Evolutionary conservation across 768 basidiomycete species (phyloP), one percentile per base, ranked within the genome.

Genomic region (Leucocoprinus birnbaumii): DNA sequence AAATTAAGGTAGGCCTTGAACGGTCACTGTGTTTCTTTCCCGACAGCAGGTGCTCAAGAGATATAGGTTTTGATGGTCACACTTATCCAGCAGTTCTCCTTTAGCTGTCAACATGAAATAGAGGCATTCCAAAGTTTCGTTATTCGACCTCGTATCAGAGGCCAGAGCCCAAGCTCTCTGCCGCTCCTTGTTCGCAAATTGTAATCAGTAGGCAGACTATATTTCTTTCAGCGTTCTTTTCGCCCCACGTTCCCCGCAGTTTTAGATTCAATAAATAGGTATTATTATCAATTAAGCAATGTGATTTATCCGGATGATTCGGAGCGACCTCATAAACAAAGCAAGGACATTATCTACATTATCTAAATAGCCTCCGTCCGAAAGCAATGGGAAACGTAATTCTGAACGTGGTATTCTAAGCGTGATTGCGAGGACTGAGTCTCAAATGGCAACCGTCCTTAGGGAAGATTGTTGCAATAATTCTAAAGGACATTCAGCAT

Each of bases 391-490:
- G n/a, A 54, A 24, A 45, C 10, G 18, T 22, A 24, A 16, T 22
- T 8, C 26, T 13, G 18, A 4, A 34, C 5, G 10, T n/a, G 14
- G 51, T 35, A 18, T 21, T 35, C 58, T 58, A 62, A 24, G 60
- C 50, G 22, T 68, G 61, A 10, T 64, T 59, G 49, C 87, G 83
- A 26, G 91, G 87, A 2, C 81, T 78, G 62, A 96, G 81, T 65
- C 85, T 90, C 59, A 98, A 78, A 55, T 82, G 71, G 62, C 93
- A 92, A 41, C 91, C 92, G 64, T 98, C 95, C 69, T 91, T 87
- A 10, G 97, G 97, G 84, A 99, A 99, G 41, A 98, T 72, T 19
- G 94, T 97, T n/a, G 95, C 91, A 61, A 98, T 93, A 59, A 98
- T 92, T 48, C 90, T 92, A 55, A 2, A 59, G 62, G 54, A 19